These are phyloP conservation scores for Tricladium varicosporioides DNA, from an alignment of 2,329 filamentous ascomycete species.

Conservation along the genomic window DNA sequence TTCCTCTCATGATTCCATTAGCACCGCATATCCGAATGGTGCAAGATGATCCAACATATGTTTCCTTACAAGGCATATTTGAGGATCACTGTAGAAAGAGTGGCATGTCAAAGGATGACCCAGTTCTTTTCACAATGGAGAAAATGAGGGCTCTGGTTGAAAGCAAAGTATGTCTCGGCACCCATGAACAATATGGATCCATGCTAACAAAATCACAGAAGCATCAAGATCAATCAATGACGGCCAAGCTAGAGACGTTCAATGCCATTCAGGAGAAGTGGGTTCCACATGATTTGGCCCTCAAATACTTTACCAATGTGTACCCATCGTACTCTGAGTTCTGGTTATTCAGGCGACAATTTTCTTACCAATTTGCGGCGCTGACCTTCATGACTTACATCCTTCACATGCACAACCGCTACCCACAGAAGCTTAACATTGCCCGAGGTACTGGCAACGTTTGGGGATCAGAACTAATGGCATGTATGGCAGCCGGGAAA, in stretches of 20 bases:
- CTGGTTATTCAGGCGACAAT: conserved; percentile 97
- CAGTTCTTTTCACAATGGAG: conserved; percentile 92
- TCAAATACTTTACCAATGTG: conserved; percentile 85
- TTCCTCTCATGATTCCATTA: conserved; percentile 92
- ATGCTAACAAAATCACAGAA: conserved; percentile 50
- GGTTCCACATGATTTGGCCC: conserved; percentile 77
- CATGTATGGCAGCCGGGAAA: conserved; percentile 79
- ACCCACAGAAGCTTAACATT: conserved; percentile 93
- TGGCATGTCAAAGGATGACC: conserved; percentile 89
- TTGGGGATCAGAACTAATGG: conserved; percentile 93
- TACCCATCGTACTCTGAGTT: conserved; percentile 92
- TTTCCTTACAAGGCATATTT: conserved; percentile 90
- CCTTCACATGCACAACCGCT: conserved; percentile 94
- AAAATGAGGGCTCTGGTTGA: conserved; percentile 79
- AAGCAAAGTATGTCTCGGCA: conserved; percentile 36
- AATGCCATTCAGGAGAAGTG: conserved; percentile 91
- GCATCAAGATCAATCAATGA: conserved; percentile 65
- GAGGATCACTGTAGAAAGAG: conserved; percentile 92
- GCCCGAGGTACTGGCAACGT: conserved; percentile 85
- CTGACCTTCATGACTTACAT: conserved; percentile 99
- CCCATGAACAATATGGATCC: neutral
- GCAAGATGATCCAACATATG: conserved; percentile 91
- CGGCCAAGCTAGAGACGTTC: conserved; percentile 85
- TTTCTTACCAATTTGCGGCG: conserved; percentile 91
- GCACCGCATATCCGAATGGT: conserved; percentile 94